These are phyloP conservation scores for Piper betle DNA, from an alignment of 164 flowering plant species.

Conservation along the genomic window DNA sequence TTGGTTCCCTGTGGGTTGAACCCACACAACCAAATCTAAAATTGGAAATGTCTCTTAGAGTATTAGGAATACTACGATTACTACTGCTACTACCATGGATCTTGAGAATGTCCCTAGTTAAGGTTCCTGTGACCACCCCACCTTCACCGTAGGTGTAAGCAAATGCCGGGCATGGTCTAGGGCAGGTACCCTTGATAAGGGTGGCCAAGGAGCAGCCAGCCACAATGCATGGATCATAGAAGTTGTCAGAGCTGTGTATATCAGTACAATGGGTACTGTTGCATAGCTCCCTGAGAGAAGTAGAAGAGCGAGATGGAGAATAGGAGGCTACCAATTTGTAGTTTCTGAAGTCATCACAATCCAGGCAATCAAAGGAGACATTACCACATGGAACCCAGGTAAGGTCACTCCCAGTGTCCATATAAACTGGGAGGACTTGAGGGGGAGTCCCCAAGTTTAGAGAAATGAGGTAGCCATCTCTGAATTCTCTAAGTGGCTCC, in stretches of 20 bases:
- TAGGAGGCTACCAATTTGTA: conserved; percentile 23
- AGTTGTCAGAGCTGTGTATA: conserved; percentile 53
- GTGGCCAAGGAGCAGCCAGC: conserved; percentile 51
- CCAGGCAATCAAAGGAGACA: conserved; percentile 54
- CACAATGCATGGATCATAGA: conserved; percentile 40
- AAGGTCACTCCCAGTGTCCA: conserved; percentile 81
- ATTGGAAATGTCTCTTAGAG: conserved; percentile 24
- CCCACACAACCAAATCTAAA: conserved; percentile 64
- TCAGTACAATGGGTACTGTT: conserved; percentile 36
- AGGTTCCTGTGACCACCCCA: conserved; percentile 33
- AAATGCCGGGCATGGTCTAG: conserved; percentile 66
- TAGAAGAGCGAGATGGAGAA: conserved; percentile 44
- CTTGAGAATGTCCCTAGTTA: conserved; percentile 42
- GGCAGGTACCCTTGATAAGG: conserved; percentile 33
- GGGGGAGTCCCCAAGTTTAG: conserved; percentile 57
- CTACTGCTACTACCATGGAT: conserved; percentile 20
- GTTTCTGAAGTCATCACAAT: conserved; percentile 44
- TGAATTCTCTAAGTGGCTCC: conserved; percentile 47
- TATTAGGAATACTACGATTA: conserved; percentile 3
- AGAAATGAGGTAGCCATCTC: conserved; percentile 62
- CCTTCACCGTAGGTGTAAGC: conserved; percentile 64
- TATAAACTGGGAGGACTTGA: conserved; percentile 47
- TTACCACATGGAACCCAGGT: conserved; percentile 82
- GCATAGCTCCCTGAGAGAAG: conserved; percentile 41
- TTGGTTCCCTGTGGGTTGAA: conserved; percentile 53